Percentiles rank a stretch among this genome's conserved stretches.
These are phyloP conservation scores for Elongisporangium undulatum DNA, from an alignment of 352 stramenopile species.

Conservation along the genomic window DNA sequence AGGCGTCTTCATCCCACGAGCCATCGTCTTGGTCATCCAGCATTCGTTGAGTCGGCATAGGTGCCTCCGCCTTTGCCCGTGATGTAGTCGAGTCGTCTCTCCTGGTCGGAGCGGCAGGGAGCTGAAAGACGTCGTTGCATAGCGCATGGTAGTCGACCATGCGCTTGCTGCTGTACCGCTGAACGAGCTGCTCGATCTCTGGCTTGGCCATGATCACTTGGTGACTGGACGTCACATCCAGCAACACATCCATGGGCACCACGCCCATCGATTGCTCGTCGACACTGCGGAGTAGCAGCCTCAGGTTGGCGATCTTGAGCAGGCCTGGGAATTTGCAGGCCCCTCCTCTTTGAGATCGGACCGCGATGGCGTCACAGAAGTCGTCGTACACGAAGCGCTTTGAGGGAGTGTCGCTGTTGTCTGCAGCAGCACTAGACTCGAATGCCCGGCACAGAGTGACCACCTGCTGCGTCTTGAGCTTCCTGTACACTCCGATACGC, in stretches of 20 bases:
- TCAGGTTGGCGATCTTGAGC: slow-evolving; percentile 2
- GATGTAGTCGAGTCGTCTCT: neutral
- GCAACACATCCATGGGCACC: slow-evolving; percentile 18
- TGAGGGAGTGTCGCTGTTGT: slow-evolving; percentile 11
- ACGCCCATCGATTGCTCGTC: slow-evolving; percentile 5
- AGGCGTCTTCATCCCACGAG: neutral
- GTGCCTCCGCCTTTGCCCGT: neutral
- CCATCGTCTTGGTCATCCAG: neutral
- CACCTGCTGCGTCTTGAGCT: slow-evolving; percentile 60
- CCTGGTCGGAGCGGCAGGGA: slow-evolving; percentile 4
- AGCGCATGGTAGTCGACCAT: slow-evolving; percentile 28
- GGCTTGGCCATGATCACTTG: slow-evolving; percentile 17
- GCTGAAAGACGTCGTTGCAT: slow-evolving; percentile 35
- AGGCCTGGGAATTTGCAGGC: neutral
- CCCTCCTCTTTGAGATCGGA: neutral
- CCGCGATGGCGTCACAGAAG: slow-evolving; percentile 50
- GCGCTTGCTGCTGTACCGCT: slow-evolving; percentile 22
- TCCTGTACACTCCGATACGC: slow-evolving; percentile 4
- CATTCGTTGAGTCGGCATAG: neutral
- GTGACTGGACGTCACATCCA: slow-evolving; percentile 20
- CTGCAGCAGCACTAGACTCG: neutral
- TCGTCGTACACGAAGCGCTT: slow-evolving; percentile 42
- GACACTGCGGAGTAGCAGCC: neutral
- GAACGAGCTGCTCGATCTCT: slow-evolving; percentile 27
- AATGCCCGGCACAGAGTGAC: slow-evolving; percentile 61